Evolutionary conservation across 257 asterid species (phyloP).

Genomic region (Haberlea rhodopensis): DNA sequence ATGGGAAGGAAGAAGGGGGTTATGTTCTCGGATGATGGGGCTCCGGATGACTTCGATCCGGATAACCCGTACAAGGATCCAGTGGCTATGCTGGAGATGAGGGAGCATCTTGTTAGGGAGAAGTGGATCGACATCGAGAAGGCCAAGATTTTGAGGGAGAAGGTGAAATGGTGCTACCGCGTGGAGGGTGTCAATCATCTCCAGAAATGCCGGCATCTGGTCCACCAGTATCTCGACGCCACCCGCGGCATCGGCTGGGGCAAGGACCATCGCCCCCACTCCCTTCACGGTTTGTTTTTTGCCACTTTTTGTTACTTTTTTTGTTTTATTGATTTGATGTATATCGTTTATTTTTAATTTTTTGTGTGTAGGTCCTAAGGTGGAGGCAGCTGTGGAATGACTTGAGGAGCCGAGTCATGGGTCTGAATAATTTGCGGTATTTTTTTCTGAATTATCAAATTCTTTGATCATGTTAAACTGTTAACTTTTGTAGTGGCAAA

Average conservation of each 20-base stretch:
- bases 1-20: conserved; percentile 90
- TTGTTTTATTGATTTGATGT: conserved; percentile 6
- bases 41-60: conserved; percentile 89
- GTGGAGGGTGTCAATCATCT: conserved; percentile 87
- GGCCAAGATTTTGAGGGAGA: conserved; percentile 89
- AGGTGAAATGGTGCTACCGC: conserved; percentile 88
- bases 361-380: conserved; percentile 42
- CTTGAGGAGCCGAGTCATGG: conserved; percentile 3
- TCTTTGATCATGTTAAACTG: background rate
- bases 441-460: background rate
- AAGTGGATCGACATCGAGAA: conserved; percentile 97
- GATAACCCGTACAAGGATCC: conserved; percentile 89
- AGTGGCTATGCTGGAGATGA: conserved; percentile 89
- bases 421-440: conserved; percentile 36
- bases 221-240: conserved; percentile 81
- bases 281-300: conserved; percentile 60
- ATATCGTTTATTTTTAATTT: background rate
- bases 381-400: conserved; percentile 41
- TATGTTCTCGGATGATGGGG: conserved; percentile 65
- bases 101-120: conserved; percentile 85
- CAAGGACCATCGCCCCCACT: conserved; percentile 81
- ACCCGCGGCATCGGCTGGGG: conserved; percentile 99
- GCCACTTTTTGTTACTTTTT: background rate
- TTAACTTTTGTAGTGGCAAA: background rate
- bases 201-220: conserved; percentile 95